phyloP scores from a whole-genome alignment of 1,284 basidiomycete species.

The Cutaneotrichosporon sp. region DNA sequence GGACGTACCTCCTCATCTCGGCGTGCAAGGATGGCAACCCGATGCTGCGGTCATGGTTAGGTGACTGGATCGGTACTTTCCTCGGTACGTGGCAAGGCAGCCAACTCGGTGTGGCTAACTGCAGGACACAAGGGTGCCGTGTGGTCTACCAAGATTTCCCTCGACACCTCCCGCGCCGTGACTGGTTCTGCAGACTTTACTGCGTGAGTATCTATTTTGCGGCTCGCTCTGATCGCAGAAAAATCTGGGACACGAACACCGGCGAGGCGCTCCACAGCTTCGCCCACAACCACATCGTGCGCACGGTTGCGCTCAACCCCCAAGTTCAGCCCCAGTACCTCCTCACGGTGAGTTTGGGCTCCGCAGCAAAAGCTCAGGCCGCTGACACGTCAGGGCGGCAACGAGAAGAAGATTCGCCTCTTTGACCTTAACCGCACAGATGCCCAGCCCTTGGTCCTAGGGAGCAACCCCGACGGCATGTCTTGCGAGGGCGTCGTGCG shows the following conservation, averaged over 20 bases:
- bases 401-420: slow-evolving; percentile 95
- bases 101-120: neutral
- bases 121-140: slow-evolving; percentile 93
- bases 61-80: slow-evolving; percentile 98
- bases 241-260: slow-evolving; percentile 95
- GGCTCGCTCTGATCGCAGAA: slow-evolving; percentile 53
- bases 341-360: slow-evolving; percentile 36
- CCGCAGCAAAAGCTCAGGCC: no score
- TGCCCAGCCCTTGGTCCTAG: slow-evolving; percentile 75
- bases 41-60: slow-evolving; percentile 93
- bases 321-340: slow-evolving; percentile 46
- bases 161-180: slow-evolving; percentile 76
- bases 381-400: slow-evolving; percentile 67
- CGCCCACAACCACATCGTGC: slow-evolving; percentile 95
- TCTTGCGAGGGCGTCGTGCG: slow-evolving; percentile 82
- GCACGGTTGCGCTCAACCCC: slow-evolving; percentile 72
- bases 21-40: slow-evolving; percentile 96
- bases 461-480: slow-evolving; percentile 55
- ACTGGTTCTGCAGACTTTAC: slow-evolving; percentile 97
- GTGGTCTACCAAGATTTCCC: slow-evolving; percentile 92
- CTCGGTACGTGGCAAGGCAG: slow-evolving; percentile 53
- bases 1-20: slow-evolving; percentile 79
- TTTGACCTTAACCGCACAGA: slow-evolving; percentile 81
- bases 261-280: slow-evolving; percentile 85
- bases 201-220: slow-evolving; percentile 60